Evolutionary conservation across 1,284 basidiomycete genomes (phyloP).

Genomic region (Leccinum glutinopallens): DNA sequence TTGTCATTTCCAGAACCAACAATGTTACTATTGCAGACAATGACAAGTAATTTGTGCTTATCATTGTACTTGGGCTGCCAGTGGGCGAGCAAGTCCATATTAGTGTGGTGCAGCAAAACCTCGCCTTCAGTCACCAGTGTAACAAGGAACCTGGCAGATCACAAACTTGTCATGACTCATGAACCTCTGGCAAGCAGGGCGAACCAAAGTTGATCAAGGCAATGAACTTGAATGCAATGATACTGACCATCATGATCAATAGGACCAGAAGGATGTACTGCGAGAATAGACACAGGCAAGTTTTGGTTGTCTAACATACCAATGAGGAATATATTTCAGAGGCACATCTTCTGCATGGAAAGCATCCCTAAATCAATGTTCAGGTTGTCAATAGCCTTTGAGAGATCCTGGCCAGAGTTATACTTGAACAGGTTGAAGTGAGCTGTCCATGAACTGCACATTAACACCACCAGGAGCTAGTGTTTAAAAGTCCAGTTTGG

Average conservation of each 20-base stretch:
- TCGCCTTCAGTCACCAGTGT: background rate
- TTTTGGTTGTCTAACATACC: background rate
- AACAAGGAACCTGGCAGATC: background rate
- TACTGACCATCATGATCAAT: background rate
- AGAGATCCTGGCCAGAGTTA: background rate
- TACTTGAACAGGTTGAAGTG: conserved; percentile 41
- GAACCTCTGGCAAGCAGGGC: background rate
- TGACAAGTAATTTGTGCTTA: conserved; percentile 80
- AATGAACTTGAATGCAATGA: conserved; percentile 1
- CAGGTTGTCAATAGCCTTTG: conserved; percentile 61
- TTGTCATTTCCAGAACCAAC: conserved; percentile 94
- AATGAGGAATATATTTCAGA: background rate
- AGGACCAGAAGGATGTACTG: background rate
- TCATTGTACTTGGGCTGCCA: conserved; percentile 16
- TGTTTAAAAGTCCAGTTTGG: too few species aligned
- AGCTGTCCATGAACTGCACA: conserved; percentile 17
- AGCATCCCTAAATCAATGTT: background rate
- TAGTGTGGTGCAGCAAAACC: conserved; percentile 59
- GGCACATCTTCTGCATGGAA: background rate
- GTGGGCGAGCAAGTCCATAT: conserved; percentile 73
- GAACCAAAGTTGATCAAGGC: background rate
- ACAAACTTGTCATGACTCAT: conserved; percentile 1
- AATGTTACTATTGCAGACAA: conserved; percentile 99
- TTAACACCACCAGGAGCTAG: conserved; percentile 30
- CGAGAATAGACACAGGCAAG: background rate